phyloP scores from a whole-genome alignment of 139 green algal genomes.

The Monoraphidium neglectum region DNA sequence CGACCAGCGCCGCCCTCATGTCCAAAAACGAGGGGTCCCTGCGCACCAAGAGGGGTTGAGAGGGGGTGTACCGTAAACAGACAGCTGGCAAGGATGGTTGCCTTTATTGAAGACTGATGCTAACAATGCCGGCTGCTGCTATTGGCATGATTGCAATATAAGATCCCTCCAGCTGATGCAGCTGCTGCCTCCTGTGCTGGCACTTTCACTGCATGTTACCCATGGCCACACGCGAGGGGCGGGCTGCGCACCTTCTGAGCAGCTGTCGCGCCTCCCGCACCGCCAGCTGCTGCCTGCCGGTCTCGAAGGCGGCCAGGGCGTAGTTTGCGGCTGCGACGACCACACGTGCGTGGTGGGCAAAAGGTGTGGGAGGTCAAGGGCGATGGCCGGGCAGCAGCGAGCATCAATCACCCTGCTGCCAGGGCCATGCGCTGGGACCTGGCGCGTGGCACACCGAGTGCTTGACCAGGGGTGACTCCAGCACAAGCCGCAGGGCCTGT shows the following conservation, averaged over 20 bases:
- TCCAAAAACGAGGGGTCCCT: constrained; percentile 58
- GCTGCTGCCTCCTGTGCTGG: background rate
- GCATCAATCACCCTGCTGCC: too few species aligned
- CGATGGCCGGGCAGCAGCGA: too few species aligned
- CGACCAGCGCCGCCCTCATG: constrained; percentile 42
- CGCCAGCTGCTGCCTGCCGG: constrained; percentile 3
- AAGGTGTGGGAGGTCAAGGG: too few species aligned
- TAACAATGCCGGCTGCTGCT: background rate
- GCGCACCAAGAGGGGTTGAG: background rate
- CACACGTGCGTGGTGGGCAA: too few species aligned
- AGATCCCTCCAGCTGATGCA: background rate
- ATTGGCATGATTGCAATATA: background rate
- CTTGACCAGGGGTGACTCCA: too few species aligned
- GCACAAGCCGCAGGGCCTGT: too few species aligned
- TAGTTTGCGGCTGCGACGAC: constrained; percentile 41
- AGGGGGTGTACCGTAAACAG: background rate
- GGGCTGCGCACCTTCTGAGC: constrained; percentile 27
- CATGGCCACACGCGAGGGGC: background rate
- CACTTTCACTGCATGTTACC: background rate
- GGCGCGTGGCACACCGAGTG: too few species aligned
- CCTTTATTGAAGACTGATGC: background rate
- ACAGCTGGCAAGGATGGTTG: background rate
- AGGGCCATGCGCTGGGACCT: too few species aligned
- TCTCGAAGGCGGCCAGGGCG: constrained; percentile 45
- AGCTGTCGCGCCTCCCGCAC: constrained; percentile 29